A percentile compares a stretch with the other conserved stretches of the same genome.
These are phyloP conservation scores for Luvunga scandens DNA, from an alignment of 345 rosid genomes.

Conservation along the genomic window DNA sequence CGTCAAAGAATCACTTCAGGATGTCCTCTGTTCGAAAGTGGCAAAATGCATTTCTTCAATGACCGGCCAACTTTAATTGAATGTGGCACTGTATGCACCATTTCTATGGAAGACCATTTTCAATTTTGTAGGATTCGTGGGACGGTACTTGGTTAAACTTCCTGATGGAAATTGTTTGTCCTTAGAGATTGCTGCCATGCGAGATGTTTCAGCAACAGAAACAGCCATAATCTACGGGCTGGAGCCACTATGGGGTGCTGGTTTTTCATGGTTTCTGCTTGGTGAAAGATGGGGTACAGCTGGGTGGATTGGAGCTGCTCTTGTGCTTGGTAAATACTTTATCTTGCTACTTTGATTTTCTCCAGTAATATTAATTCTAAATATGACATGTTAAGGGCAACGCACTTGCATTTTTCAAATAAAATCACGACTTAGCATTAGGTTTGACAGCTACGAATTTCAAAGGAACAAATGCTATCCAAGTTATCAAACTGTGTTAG, in stretches of 20 bases:
- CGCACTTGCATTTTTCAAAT: neutral
- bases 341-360: neutral
- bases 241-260: constrained; percentile 35
- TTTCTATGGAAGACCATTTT: neutral
- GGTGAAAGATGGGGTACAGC: constrained; percentile 31
- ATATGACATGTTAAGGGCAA: neutral
- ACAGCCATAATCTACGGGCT: constrained; percentile 28
- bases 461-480: neutral
- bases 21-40: neutral
- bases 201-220: constrained; percentile 29
- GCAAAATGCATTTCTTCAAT: neutral
- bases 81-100: neutral
- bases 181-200: constrained; percentile 32
- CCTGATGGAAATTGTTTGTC: neutral
- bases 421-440: neutral
- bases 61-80: neutral
- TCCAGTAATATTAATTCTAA: neutral
- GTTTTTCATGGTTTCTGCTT: constrained; percentile 34
- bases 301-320: constrained; percentile 33
- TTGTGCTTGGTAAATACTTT: constrained; percentile 26
- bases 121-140: neutral
- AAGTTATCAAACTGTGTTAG: neutral
- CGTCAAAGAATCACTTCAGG: too few species aligned
- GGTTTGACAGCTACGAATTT: too few species aligned
- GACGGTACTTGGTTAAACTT: neutral